Evolutionary conservation across 305 asterid genomes (phyloP).

Genomic region (Solanum hybrid): DNA sequence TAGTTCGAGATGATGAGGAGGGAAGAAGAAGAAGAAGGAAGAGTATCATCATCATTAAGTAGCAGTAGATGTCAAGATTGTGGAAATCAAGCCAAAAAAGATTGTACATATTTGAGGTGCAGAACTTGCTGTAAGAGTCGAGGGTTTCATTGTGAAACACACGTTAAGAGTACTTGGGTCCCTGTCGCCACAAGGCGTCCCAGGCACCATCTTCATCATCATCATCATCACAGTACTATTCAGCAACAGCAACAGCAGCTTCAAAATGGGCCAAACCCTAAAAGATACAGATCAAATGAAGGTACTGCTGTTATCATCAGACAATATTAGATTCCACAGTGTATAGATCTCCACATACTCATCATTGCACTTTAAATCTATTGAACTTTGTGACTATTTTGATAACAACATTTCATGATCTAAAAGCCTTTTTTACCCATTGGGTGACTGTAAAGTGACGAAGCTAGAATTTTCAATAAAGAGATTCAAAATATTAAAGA

Average conservation of each 20-base stretch:
- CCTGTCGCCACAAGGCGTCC: slow-evolving; percentile 53
- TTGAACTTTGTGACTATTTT: not conserved
- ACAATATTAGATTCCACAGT: not conserved
- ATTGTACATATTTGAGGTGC: slow-evolving; percentile 53
- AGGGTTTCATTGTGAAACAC: slow-evolving; percentile 71
- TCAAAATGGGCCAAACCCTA: slow-evolving; percentile 42
- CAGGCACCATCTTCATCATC: slow-evolving; percentile 25
- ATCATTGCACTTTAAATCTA: not conserved
- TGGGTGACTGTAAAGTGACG: rapidly evolving
- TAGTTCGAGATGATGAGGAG: slow-evolving; percentile 1
- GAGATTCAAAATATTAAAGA: not conserved
- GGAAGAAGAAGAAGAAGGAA: slow-evolving; percentile 1
- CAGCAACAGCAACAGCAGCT: slow-evolving; percentile 11
- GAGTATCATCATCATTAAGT: not conserved
- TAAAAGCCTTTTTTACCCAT: not conserved
- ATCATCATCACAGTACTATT: slow-evolving; percentile 15
- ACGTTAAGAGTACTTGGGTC: slow-evolving; percentile 81
- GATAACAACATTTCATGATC: not conserved
- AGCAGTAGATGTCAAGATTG: slow-evolving; percentile 63
- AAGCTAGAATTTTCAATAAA: not conserved
- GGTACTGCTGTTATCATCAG: not conserved
- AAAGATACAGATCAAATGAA: slow-evolving; percentile 39
- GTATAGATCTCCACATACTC: not conserved
- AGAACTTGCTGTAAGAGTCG: slow-evolving; percentile 76
- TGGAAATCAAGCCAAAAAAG: slow-evolving; percentile 79